Evolutionary conservation across 768 basidiomycete genomes (phyloP).

Genomic region (Zangia roseola): DNA sequence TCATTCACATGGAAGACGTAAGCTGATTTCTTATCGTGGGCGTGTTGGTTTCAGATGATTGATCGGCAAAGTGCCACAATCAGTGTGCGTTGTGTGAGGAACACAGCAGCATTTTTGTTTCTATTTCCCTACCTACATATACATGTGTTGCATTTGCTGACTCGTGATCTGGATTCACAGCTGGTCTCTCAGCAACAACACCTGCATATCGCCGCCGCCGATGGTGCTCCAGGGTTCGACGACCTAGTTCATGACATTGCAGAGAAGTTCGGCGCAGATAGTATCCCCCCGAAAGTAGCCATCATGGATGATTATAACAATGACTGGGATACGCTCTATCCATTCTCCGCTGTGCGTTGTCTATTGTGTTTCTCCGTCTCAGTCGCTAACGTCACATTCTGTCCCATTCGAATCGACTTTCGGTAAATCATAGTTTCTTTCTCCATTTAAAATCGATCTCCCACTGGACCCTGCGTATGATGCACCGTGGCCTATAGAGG

Average conservation of each 20-base stretch:
- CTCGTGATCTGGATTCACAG: conserved; percentile 35
- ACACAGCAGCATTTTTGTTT: no score
- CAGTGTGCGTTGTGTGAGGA: no score
- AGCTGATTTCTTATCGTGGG: conserved; percentile 19
- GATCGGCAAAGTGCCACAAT: no score
- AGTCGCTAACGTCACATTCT: not conserved
- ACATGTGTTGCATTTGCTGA: conserved; percentile 1
- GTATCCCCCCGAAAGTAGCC: conserved; percentile 42
- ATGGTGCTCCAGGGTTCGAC: conserved; percentile 76
- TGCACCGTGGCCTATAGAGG: conserved; percentile 46
- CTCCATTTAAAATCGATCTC: conserved; percentile 77
- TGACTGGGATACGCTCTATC: conserved; percentile 88
- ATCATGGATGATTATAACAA: conserved; percentile 73
- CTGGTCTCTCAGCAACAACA: conserved; percentile 69
- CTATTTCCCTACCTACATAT: no score
- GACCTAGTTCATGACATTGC: conserved; percentile 62
- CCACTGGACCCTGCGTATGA: conserved; percentile 46
- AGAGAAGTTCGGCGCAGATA: conserved; percentile 51
- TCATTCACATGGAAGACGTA: conserved; percentile 86
- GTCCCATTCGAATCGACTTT: not conserved
- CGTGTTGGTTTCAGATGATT: no score
- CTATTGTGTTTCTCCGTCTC: not conserved
- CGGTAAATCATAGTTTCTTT: conserved; percentile 61
- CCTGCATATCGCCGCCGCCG: conserved; percentile 79
- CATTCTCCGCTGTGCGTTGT: conserved; percentile 65